A percentile compares a stretch with the other conserved stretches of the same genome.
phyloP scores from a whole-genome alignment of 164 flowering plant genomes.

The Chimonanthus praecox region DNA sequence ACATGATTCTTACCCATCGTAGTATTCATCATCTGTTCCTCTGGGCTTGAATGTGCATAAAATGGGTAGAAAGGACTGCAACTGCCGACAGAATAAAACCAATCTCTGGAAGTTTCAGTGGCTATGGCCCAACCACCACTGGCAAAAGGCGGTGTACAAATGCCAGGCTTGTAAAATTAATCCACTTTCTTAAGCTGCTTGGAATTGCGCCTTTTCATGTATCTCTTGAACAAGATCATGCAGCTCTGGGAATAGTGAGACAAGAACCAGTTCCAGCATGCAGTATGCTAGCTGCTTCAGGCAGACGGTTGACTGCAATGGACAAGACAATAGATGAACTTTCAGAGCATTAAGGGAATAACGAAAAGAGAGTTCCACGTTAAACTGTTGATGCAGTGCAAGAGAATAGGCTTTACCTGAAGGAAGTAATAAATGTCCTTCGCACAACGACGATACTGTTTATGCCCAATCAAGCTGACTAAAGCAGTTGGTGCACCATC shows the following conservation, averaged over 20 bases:
- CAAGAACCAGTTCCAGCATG: conserved; percentile 60
- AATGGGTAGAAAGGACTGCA: not conserved
- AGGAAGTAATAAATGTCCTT: conserved; percentile 83
- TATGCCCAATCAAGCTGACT: conserved; percentile 85
- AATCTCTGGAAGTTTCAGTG: not conserved
- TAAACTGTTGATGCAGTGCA: not conserved
- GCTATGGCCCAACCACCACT: not conserved
- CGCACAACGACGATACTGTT: conserved; percentile 85
- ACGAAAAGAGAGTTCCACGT: not conserved
- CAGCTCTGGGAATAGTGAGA: conserved; percentile 86
- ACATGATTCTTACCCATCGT: not conserved
- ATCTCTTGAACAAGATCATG: conserved; percentile 53
- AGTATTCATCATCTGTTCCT: not conserved
- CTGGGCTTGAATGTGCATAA: not conserved
- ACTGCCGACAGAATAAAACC: not conserved
- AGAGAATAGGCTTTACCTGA: conserved; percentile 46
- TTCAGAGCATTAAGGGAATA: not conserved
- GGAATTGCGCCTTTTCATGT: conserved; percentile 38
- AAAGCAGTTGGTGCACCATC: conserved; percentile 89
- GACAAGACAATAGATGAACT: not conserved
- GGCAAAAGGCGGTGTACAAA: not conserved
- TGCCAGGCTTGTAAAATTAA: not conserved
- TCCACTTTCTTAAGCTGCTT: conserved; percentile 23
- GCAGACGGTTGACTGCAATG: conserved; percentile 71
- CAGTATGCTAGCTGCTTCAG: conserved; percentile 87